Conservation (phyloP, 129 eudicot species). For the Scalesia atractyloides region DNA sequence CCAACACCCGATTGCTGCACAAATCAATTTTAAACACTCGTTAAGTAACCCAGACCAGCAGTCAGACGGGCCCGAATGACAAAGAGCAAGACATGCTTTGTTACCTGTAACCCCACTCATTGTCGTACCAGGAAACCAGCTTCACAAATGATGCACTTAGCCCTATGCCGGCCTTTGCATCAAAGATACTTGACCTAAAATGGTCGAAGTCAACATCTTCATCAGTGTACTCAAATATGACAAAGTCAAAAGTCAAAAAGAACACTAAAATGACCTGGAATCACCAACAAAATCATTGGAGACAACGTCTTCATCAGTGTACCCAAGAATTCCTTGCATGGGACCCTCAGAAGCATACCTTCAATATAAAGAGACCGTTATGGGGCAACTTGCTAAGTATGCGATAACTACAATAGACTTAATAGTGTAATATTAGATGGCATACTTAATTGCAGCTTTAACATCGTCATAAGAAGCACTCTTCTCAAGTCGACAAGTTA, state of each 20-base stretch:
- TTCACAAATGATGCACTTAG: slow-evolving; percentile 82
- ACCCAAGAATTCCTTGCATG: slow-evolving; percentile 86
- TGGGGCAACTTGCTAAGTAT: neutral
- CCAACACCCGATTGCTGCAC: slow-evolving; percentile 92
- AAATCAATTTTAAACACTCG: neutral
- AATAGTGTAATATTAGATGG: neutral
- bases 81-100: slow-evolving; percentile 11
- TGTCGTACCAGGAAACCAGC: slow-evolving; percentile 89
- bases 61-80: neutral
- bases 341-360: slow-evolving; percentile 95
- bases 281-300: slow-evolving; percentile 96
- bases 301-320: slow-evolving; percentile 95
- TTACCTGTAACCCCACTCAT: slow-evolving; percentile 99
- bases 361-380: neutral
- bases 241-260: slow-evolving; percentile 1
- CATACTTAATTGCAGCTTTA: slow-evolving; percentile 89
- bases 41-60: neutral
- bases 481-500: slow-evolving; percentile 94
- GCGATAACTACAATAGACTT: neutral
- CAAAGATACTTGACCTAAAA: slow-evolving; percentile 88
- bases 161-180: slow-evolving; percentile 93
- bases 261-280: slow-evolving; percentile 52
- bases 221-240: neutral
- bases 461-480: slow-evolving; percentile 92
- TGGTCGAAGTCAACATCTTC: neutral